Conservation (phyloP, 495 filamentous ascomycete species). For the Penicillium crystallinum region DNA sequence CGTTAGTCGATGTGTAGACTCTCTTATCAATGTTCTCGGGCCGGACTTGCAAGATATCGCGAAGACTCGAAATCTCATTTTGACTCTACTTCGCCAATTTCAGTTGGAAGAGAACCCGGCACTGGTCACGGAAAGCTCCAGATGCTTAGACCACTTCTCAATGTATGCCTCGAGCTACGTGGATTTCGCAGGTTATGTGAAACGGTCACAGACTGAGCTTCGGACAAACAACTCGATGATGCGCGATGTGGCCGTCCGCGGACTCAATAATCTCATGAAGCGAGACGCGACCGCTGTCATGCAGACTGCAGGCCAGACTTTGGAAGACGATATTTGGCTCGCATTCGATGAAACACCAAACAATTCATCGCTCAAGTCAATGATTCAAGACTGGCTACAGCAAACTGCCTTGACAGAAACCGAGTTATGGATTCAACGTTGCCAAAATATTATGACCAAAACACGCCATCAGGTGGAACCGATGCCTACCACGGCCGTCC, state of each 20-base stretch:
- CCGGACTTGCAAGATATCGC: slow-evolving; percentile 90
- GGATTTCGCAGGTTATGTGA: slow-evolving; percentile 77
- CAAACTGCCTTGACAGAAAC: slow-evolving; percentile 78
- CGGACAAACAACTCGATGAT: slow-evolving; percentile 60
- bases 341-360: slow-evolving; percentile 71
- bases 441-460: slow-evolving; percentile 83
- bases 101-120: slow-evolving; percentile 68
- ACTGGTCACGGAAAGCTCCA: slow-evolving; percentile 71
- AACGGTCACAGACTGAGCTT: slow-evolving; percentile 70
- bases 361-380: slow-evolving; percentile 70
- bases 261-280: slow-evolving; percentile 92
- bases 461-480: slow-evolving; percentile 58
- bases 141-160: slow-evolving; percentile 85
- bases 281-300: slow-evolving; percentile 78
- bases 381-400: slow-evolving; percentile 85
- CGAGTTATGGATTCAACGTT: slow-evolving; percentile 77
- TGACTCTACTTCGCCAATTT: slow-evolving; percentile 80
- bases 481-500: slow-evolving; percentile 40
- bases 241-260: slow-evolving; percentile 77
- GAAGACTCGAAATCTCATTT: slow-evolving; percentile 86
- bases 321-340: slow-evolving; percentile 91
- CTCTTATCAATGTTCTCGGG: slow-evolving; percentile 90
- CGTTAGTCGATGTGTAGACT: slow-evolving; percentile 85
- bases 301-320: slow-evolving; percentile 60
- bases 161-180: slow-evolving; percentile 86